Conservation (phyloP, 148 eudicot genomes). For the Fallopia convolvulus region DNA sequence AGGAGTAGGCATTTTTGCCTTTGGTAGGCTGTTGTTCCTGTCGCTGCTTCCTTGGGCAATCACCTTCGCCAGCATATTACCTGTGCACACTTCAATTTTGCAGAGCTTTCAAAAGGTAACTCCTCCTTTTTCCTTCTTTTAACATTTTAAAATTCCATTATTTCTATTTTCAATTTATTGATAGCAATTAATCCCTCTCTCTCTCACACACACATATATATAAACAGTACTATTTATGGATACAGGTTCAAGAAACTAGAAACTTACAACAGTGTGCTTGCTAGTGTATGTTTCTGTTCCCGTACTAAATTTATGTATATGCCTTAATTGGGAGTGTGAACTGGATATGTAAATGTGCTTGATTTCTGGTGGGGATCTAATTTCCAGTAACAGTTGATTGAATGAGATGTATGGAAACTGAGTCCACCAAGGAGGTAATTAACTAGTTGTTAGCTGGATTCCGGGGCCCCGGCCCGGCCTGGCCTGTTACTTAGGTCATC, state of each 20-base stretch:
- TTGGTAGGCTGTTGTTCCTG: neutral
- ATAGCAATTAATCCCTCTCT: neutral
- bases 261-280: neutral
- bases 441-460: neutral
- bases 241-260: neutral
- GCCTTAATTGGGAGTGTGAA: neutral
- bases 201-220: neutral
- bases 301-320: neutral
- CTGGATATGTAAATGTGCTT: neutral
- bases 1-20: constrained; percentile 1
- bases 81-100: neutral
- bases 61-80: neutral
- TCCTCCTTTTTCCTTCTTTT: neutral
- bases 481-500: neutral
- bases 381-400: neutral
- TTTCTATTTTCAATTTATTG: neutral
- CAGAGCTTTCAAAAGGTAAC: neutral
- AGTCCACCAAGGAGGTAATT: neutral
- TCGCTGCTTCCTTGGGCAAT: neutral
- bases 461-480: neutral
- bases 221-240: neutral
- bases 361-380: neutral
- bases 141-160: neutral
- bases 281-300: neutral
- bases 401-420: too few relatives aligned